Percentiles rank a stretch among this genome's conserved stretches.
phyloP scores from a whole-genome alignment of 192 early-diverging fungal genomes.

The Piromyces finnis region DNA sequence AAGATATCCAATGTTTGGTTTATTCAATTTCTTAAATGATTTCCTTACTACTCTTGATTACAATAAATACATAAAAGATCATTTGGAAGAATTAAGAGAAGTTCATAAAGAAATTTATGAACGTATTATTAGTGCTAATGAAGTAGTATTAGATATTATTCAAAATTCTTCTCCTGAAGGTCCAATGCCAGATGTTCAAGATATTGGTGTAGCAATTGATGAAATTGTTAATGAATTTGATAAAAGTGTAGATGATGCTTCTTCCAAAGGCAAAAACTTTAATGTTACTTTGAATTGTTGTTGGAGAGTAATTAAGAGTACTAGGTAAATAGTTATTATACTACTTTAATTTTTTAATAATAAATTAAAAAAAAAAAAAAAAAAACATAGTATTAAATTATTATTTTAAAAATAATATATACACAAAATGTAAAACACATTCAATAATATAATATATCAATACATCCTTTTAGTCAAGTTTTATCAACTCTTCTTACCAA shows the following conservation, averaged over 20 bases:
- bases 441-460: not conserved
- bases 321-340: slow-evolving; percentile 25
- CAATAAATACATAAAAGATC: slow-evolving; percentile 10
- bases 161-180: slow-evolving; percentile 77
- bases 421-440: no score
- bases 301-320: slow-evolving; percentile 87
- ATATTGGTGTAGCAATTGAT: slow-evolving; percentile 11
- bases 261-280: slow-evolving; percentile 5
- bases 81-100: slow-evolving; percentile 2
- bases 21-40: not conserved
- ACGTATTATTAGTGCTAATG: slow-evolving; percentile 20
- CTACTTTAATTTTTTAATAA: no score
- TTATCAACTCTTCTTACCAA: not conserved
- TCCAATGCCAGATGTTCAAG: slow-evolving; percentile 57
- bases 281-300: slow-evolving; percentile 69
- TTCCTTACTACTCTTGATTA: not conserved
- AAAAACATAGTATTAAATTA: not conserved
- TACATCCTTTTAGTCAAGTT: not conserved
- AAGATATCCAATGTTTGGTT: not conserved
- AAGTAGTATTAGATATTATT: slow-evolving; percentile 46
- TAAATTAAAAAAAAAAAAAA: no score
- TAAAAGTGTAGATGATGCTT: slow-evolving; percentile 13
- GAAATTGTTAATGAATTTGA: slow-evolving; percentile 16
- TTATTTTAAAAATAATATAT: not conserved
- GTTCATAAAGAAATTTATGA: not conserved